These are phyloP conservation scores for Penicillium sp. DNA, from an alignment of 2,329 filamentous ascomycete species.

Conservation along the genomic window DNA sequence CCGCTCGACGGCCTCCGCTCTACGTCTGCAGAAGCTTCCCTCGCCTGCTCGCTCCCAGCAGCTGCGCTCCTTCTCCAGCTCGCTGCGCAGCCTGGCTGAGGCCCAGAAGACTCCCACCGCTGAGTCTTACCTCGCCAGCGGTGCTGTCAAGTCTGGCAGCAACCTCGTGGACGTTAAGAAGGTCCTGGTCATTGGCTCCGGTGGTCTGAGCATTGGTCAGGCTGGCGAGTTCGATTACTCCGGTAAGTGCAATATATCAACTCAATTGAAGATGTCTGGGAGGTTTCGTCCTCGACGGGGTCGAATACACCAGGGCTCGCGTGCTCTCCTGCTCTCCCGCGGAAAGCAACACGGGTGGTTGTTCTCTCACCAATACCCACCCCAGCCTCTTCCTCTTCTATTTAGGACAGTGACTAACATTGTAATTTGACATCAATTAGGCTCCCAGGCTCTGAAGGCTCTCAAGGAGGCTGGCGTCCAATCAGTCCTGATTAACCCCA, in stretches of 20 bases:
- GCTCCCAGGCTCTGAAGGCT: slow-evolving; percentile 94
- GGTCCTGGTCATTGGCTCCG: slow-evolving; percentile 93
- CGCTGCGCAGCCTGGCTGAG: slow-evolving; percentile 45
- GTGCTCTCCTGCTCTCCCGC: no score
- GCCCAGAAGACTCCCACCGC: slow-evolving; percentile 76
- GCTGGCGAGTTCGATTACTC: slow-evolving; percentile 99
- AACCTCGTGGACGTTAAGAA: slow-evolving; percentile 91
- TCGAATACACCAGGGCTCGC: neutral
- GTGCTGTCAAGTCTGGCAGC: slow-evolving; percentile 75
- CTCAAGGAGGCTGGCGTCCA: slow-evolving; percentile 91
- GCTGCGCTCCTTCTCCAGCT: slow-evolving; percentile 48
- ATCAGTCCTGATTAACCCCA: slow-evolving; percentile 95
- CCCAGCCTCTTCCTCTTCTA: neutral
- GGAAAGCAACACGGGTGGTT: no score
- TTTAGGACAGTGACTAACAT: slow-evolving; percentile 23
- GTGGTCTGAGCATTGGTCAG: slow-evolving; percentile 94
- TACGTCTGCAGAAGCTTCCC: slow-evolving; percentile 43
- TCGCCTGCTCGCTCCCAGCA: slow-evolving; percentile 46
- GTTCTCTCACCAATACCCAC: no score
- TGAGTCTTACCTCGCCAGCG: slow-evolving; percentile 86
- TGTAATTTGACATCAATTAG: slow-evolving; percentile 51
- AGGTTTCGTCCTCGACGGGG: neutral
- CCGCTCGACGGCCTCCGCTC: slow-evolving; percentile 35
- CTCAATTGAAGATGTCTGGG: neutral
- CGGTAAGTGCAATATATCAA: slow-evolving; percentile 62